Evolutionary conservation across 371 early-diverging fungal species (phyloP).

Genomic region (Agmasoma carcini): DNA sequence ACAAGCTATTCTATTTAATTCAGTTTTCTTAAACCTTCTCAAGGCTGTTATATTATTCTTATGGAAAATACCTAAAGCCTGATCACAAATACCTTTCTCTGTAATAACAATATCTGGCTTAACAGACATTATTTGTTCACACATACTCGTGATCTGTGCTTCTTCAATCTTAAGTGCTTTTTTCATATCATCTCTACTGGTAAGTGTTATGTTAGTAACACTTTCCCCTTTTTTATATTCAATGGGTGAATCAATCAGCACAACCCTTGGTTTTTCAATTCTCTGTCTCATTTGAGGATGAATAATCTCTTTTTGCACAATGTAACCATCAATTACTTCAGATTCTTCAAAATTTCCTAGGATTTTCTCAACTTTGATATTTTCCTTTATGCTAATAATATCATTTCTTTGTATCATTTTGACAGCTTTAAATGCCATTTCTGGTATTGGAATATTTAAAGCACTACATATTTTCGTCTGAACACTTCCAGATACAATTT

Average conservation of each 20-base stretch:
- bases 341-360: slow-evolving; percentile 88
- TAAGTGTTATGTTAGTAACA: slow-evolving; percentile 92
- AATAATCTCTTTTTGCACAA: slow-evolving; percentile 95
- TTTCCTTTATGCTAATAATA: slow-evolving; percentile 80
- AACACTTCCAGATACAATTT: slow-evolving; percentile 70
- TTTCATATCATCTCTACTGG: slow-evolving; percentile 82
- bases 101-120: slow-evolving; percentile 95
- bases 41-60: slow-evolving; percentile 76
- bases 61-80: slow-evolving; percentile 40
- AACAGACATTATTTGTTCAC: slow-evolving; percentile 75
- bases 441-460: slow-evolving; percentile 87
- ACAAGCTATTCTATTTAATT: slow-evolving; percentile 89
- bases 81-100: slow-evolving; percentile 81
- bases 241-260: slow-evolving; percentile 90
- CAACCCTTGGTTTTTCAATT: slow-evolving; percentile 89
- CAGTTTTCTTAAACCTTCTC: slow-evolving; percentile 91
- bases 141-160: slow-evolving; percentile 87
- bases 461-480: slow-evolving; percentile 87
- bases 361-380: slow-evolving; percentile 85
- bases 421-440: slow-evolving; percentile 81
- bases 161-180: slow-evolving; percentile 92
- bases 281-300: slow-evolving; percentile 95
- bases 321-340: slow-evolving; percentile 86
- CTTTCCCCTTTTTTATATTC: slow-evolving; percentile 99
- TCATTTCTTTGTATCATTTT: slow-evolving; percentile 66